Conservation (phyloP, 208 protist genomes). For the Borovskyia barvae region DNA sequence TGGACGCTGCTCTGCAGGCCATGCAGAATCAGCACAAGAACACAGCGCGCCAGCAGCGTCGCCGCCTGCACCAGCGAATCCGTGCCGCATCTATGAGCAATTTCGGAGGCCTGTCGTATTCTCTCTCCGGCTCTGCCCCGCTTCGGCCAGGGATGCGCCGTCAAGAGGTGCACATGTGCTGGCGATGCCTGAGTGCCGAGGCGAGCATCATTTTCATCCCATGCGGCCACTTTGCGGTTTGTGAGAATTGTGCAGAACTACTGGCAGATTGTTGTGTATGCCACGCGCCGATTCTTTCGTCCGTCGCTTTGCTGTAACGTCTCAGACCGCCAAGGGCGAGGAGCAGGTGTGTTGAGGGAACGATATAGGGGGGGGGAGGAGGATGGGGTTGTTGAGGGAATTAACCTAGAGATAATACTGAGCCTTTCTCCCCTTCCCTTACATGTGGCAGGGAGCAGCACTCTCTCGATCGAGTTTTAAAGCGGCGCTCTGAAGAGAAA, state of each 20-base stretch:
- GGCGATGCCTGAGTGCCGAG: conserved; percentile 63
- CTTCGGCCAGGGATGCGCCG: conserved; percentile 38
- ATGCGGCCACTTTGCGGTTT: conserved; percentile 70
- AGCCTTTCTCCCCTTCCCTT: no score
- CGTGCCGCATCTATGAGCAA: conserved; percentile 37
- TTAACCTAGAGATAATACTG: no score
- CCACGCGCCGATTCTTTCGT: conserved; percentile 38
- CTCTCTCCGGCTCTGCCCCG: conserved; percentile 30
- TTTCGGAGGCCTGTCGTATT: conserved; percentile 51
- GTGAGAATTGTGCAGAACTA: conserved; percentile 40
- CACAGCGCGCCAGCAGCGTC: conserved; percentile 10
- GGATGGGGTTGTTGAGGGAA: no score
- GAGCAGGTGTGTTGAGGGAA: no score
- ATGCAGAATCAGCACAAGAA: conserved; percentile 17
- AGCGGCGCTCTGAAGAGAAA: no score
- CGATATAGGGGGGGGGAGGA: no score
- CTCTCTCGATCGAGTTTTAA: no score
- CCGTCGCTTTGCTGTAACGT: conserved; percentile 36
- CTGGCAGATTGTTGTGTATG: conserved; percentile 63
- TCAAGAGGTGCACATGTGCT: conserved; percentile 72
- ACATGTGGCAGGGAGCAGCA: no score
- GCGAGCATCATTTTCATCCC: conserved; percentile 61
- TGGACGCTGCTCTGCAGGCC: conserved; percentile 10
- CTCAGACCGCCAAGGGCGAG: not conserved
- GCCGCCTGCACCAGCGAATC: conserved; percentile 14